phyloP scores from a whole-genome alignment of 306 rosid species.

The Begonia peltatifolia region DNA sequence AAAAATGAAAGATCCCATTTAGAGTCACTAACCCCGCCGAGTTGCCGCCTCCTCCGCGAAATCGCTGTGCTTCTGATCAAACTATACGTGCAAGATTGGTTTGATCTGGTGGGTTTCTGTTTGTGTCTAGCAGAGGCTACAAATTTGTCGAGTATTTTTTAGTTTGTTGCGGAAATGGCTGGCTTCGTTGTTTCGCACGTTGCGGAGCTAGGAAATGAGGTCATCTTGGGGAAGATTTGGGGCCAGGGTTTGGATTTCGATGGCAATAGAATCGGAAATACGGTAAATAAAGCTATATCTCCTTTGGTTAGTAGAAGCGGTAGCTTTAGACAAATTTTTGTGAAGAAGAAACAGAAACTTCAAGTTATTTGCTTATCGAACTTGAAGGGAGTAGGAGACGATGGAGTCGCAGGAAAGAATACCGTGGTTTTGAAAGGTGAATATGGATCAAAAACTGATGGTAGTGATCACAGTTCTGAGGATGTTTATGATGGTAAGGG shows the following conservation, averaged over 20 bases:
- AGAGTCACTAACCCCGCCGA: too few species aligned
- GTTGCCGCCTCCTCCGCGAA: too few species aligned
- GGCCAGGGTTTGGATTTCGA: conserved; percentile 17
- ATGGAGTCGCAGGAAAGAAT: conserved; percentile 17
- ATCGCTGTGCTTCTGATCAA: not conserved
- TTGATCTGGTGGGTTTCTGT: conserved; percentile 5
- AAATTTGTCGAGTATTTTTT: conserved; percentile 25
- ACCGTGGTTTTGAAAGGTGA: conserved; percentile 16
- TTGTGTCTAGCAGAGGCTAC: not conserved
- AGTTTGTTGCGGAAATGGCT: conserved; percentile 29
- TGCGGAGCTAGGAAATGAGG: conserved; percentile 26
- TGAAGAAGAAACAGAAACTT: conserved; percentile 20
- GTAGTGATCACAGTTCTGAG: conserved; percentile 16
- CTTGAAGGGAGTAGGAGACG: conserved; percentile 26
- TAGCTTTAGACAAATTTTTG: conserved; percentile 13
- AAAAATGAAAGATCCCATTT: too few species aligned
- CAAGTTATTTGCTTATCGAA: conserved; percentile 25
- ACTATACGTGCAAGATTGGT: conserved; percentile 4
- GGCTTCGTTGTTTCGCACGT: conserved; percentile 26
- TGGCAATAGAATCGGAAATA: conserved; percentile 26
- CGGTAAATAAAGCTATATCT: conserved; percentile 27
- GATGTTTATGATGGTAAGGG: conserved; percentile 18
- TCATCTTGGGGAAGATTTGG: conserved; percentile 23
- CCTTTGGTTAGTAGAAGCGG: conserved; percentile 16
- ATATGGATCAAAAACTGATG: conserved; percentile 12